A percentile compares a stretch with the other conserved stretches of the same genome.
phyloP scores from a whole-genome alignment of 108 stramenopile species.

The Parietichytrium sp. region DNA sequence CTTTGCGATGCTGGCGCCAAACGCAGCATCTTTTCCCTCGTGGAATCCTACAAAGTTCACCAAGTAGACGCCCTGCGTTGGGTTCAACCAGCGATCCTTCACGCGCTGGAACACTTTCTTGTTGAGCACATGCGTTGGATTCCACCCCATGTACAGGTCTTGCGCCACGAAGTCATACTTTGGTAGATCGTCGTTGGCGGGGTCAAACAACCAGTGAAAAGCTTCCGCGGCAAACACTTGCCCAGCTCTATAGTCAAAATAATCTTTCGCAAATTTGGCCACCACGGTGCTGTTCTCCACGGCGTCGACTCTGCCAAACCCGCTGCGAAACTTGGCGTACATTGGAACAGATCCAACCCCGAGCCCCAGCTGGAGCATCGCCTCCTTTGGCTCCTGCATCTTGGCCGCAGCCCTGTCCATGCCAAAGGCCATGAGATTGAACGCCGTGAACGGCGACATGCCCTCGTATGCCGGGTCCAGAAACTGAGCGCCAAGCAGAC shows the following conservation, averaged over 20 bases:
- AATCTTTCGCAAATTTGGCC: neutral
- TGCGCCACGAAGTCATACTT: neutral
- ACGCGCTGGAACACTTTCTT: neutral
- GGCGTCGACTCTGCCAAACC: neutral
- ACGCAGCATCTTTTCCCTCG: neutral
- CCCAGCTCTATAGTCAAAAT: neutral
- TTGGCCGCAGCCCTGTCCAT: neutral
- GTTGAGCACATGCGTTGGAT: neutral
- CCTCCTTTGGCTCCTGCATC: too few relatives aligned
- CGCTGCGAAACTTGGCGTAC: neutral
- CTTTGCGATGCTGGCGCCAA: neutral
- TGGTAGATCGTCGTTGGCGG: neutral
- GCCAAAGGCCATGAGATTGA: neutral
- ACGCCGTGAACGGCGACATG: neutral
- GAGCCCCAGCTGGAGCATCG: slow-evolving; percentile 26
- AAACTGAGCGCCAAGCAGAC: neutral
- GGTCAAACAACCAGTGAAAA: too few relatives aligned
- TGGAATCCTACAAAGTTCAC: neutral
- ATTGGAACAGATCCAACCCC: neutral
- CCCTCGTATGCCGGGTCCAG: neutral
- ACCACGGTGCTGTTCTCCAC: slow-evolving; percentile 24
- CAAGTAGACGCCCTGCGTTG: neutral
- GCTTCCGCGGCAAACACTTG: neutral
- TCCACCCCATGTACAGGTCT: slow-evolving; percentile 36
- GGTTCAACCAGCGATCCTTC: neutral